Percentiles rank a stretch among this genome's conserved stretches.
Conservation (phyloP, 129 eudicot genomes). For the Sambucus nigra region DNA sequence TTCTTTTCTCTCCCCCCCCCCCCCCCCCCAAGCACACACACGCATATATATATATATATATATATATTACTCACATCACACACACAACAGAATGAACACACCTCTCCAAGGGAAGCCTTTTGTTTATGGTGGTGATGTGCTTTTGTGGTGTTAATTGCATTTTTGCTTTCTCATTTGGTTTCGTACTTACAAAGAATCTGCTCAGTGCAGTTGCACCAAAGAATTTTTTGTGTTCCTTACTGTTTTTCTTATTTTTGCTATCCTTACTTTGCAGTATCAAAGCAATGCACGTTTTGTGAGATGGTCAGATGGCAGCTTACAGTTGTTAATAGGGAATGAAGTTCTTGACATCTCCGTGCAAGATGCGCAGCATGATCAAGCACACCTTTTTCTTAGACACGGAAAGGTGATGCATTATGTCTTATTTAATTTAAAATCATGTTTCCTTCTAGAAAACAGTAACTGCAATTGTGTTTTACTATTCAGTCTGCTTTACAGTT, state of each 20-base stretch:
- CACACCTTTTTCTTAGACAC: conserved; percentile 90
- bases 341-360: conserved; percentile 95
- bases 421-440: neutral
- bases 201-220: no score
- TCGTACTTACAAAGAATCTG: neutral
- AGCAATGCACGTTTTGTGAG: conserved; percentile 97
- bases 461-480: neutral
- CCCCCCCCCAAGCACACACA: no score
- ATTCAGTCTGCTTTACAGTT: neutral
- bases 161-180: neutral
- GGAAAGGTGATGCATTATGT: conserved; percentile 54
- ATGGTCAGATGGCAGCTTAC: conserved; percentile 99
- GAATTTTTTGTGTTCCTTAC: neutral
- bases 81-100: no score
- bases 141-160: neutral
- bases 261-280: conserved; percentile 48
- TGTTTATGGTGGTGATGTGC: neutral
- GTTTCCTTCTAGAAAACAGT: neutral
- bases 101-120: neutral
- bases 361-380: conserved; percentile 96
- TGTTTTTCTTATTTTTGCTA: neutral
- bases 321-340: conserved; percentile 82
- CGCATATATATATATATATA: no score
- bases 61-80: no score
- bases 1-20: no score